Percentiles rank a stretch among this genome's conserved stretches.
Evolutionary conservation across 495 filamentous ascomycete species (phyloP).

Genomic region (Usnea hakonensis): DNA sequence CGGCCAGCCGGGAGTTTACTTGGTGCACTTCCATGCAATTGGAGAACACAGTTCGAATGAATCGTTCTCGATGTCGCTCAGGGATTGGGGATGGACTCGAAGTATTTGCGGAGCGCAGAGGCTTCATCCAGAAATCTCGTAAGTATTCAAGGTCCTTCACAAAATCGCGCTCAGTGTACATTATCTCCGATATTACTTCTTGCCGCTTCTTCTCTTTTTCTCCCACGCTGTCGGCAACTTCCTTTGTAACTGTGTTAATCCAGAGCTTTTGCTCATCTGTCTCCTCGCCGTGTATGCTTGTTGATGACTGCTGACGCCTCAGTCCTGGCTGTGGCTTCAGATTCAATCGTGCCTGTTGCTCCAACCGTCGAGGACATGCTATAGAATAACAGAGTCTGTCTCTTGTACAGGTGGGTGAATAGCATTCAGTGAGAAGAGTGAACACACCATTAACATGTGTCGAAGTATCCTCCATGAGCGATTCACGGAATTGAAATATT

Average conservation of each 20-base stretch:
- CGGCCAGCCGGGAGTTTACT: slow-evolving; percentile 81
- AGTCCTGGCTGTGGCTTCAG: slow-evolving; percentile 84
- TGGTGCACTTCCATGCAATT: slow-evolving; percentile 92
- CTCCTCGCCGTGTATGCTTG: slow-evolving; percentile 75
- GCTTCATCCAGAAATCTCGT: slow-evolving; percentile 97
- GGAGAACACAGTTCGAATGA: slow-evolving; percentile 89
- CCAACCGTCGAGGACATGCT: slow-evolving; percentile 86
- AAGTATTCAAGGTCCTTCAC: slow-evolving; percentile 99
- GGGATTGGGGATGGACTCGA: slow-evolving; percentile 76
- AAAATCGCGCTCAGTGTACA: slow-evolving; percentile 98
- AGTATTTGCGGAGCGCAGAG: slow-evolving; percentile 60
- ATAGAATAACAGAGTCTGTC: slow-evolving; percentile 98
- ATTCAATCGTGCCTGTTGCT: slow-evolving; percentile 90
- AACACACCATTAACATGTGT: slow-evolving; percentile 94
- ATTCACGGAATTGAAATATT: slow-evolving; percentile 95
- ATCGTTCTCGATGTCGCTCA: slow-evolving; percentile 75
- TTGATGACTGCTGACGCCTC: slow-evolving; percentile 68
- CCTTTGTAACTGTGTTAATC: slow-evolving; percentile 97
- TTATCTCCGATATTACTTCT: slow-evolving; percentile 95
- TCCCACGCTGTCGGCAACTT: slow-evolving; percentile 77
- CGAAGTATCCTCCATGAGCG: slow-evolving; percentile 75
- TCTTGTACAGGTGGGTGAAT: slow-evolving; percentile 92
- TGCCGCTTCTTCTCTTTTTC: slow-evolving; percentile 96
- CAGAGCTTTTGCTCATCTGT: slow-evolving; percentile 96
- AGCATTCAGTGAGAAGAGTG: slow-evolving; percentile 91